Evolutionary conservation across 1,284 basidiomycete species (phyloP).

Genomic region (Volvariella volvacea): DNA sequence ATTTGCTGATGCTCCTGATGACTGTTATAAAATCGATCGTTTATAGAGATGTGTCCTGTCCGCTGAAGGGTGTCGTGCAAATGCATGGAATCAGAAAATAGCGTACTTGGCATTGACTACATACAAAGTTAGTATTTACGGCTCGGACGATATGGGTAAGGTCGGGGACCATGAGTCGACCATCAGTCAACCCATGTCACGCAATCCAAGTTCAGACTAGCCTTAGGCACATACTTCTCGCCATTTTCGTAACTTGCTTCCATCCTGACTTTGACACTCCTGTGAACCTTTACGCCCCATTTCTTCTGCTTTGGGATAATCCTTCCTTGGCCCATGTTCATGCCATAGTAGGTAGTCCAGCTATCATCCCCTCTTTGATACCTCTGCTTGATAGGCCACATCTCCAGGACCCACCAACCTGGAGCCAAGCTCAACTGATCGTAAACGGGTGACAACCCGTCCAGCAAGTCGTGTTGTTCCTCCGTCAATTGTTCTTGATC

Average conservation of each 20-base stretch:
- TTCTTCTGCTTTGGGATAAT: constrained; percentile 31
- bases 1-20: too few relatives aligned
- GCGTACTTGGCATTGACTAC: too few relatives aligned
- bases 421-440: constrained; percentile 23
- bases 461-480: constrained; percentile 26
- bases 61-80: too few relatives aligned
- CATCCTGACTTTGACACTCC: constrained; percentile 31
- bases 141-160: too few relatives aligned
- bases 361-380: constrained; percentile 21
- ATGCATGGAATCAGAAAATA: too few relatives aligned
- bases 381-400: constrained; percentile 18
- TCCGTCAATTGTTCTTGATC: constrained; percentile 22
- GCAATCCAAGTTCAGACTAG: constrained; percentile 16
- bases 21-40: too few relatives aligned
- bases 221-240: constrained; percentile 22
- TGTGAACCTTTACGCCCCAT: constrained; percentile 35
- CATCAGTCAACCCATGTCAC: constrained; percentile 12
- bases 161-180: too few relatives aligned
- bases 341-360: constrained; percentile 17
- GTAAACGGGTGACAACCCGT: constrained; percentile 25
- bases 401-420: constrained; percentile 27
- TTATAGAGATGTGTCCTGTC: too few relatives aligned
- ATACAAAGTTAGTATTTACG: too few relatives aligned
- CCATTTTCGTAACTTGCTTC: constrained; percentile 27
- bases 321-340: constrained; percentile 37